Base-by-base conservation (phyloP, 805 yeast genomes). In the Metschnikowia proteae region DNA sequence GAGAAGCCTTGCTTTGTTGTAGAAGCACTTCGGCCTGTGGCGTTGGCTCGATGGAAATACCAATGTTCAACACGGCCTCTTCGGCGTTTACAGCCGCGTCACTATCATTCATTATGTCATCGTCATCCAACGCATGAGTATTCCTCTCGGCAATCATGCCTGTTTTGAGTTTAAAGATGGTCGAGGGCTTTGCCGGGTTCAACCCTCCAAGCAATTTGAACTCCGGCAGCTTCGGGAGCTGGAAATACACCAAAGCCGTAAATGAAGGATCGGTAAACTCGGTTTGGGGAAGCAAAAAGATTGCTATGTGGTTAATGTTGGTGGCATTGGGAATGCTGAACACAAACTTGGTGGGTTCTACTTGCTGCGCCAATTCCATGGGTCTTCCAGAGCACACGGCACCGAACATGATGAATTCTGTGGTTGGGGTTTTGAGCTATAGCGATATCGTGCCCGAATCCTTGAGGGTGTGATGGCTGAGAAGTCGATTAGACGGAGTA, bases 11-110 rank as follows among this genome's bases (percentile, higher is more conserved):
- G 57, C 75, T 71, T 50, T 73, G 72, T 26, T 66, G 73, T 39
- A 88, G 66, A 48, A 78, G 82, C 33, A 71, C 66, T 51, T 80
- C 79, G 0, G 95, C 97, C 43, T 78, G 82, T 0, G 64, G 72
- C 5, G 80, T 75, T 0, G 96, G 86, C 61, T 92, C 99, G 10
- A 92, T 83, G 3, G 97, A 88, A n/a, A 94, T 87, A 0, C 99
- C 99, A 4, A 92, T 82, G 54, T 62, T 75, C 55, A 61, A 66
- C 13, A 47, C 44, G 8, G 35, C 37, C 35, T 25, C 29, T 5
- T 38, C 38, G 26, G 27, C 38, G 31, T 31, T 48, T 3, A 60
- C 54, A 1, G 52, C 50, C 29, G 63, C 53, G 41, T 68, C 72
- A 17, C 62, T 48, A 43, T 56, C 60, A 8, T 65, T 68, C 39